Percentiles rank a stretch among this genome's conserved stretches.
Conservation (phyloP, 1,284 basidiomycete species). For the Bjerkandera adusta region DNA sequence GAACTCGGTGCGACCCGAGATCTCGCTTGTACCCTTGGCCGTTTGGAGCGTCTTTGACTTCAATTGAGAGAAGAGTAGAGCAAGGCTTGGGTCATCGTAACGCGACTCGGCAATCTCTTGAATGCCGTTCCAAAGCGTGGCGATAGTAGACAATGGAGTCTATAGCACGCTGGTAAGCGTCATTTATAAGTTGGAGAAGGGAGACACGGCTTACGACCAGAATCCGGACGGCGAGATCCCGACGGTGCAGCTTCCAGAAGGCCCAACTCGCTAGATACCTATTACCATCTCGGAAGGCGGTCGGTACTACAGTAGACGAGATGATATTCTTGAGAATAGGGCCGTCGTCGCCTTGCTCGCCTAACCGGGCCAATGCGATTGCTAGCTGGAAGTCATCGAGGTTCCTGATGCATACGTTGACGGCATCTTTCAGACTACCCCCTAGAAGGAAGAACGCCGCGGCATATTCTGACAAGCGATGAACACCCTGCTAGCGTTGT, state of each 20-base stretch:
- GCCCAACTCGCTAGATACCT: conserved; percentile 98
- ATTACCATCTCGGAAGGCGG: conserved; percentile 84
- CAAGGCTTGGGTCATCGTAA: conserved; percentile 90
- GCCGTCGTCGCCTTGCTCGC: conserved; percentile 81
- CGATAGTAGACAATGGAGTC: conserved; percentile 79
- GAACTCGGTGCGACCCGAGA: conserved; percentile 84
- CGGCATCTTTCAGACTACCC: conserved; percentile 85
- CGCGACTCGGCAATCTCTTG: conserved; percentile 78
- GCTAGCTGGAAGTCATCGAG: conserved; percentile 90
- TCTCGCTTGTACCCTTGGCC: conserved; percentile 87
- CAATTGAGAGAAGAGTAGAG: conserved; percentile 87
- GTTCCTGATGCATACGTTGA: conserved; percentile 88
- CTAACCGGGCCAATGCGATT: conserved; percentile 80
- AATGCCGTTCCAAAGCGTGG: conserved; percentile 49
- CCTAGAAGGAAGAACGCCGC: conserved; percentile 97
- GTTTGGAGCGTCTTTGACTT: conserved; percentile 89
- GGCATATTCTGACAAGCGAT: conserved; percentile 72
- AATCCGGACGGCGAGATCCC: conserved; percentile 84
- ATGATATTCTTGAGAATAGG: conserved; percentile 76
- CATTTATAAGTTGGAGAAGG: too few relatives aligned
- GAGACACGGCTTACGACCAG: conserved; percentile 57
- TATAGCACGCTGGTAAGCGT: conserved; percentile 35
- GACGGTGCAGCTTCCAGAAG: conserved; percentile 85
- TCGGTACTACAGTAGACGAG: conserved; percentile 74
- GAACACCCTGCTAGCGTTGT: conserved; percentile 12